These are phyloP conservation scores for Auricularia sp. DNA, from an alignment of 768 basidiomycete genomes.

Conservation along the genomic window DNA sequence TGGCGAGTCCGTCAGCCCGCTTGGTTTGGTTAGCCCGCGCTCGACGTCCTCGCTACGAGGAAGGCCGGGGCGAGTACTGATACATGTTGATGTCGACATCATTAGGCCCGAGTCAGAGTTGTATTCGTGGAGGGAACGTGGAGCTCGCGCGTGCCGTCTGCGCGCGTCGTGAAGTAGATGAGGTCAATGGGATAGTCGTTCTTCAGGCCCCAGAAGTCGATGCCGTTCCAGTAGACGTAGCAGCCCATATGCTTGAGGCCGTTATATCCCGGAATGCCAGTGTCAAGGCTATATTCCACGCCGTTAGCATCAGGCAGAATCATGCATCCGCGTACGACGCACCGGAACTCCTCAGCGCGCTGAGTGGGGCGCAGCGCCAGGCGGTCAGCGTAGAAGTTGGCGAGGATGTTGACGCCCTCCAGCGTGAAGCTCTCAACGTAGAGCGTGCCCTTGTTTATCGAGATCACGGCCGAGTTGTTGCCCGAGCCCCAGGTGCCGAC, in stretches of 20 bases:
- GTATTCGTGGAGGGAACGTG: slow-evolving; percentile 10
- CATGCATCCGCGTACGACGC: slow-evolving; percentile 1
- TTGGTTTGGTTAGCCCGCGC: no score
- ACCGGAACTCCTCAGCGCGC: slow-evolving; percentile 24
- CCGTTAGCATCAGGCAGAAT: no score
- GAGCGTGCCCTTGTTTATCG: slow-evolving; percentile 15
- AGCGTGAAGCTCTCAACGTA: slow-evolving; percentile 10
- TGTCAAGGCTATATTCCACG: slow-evolving; percentile 15
- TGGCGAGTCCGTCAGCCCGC: no score
- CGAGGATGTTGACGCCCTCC: slow-evolving; percentile 15
- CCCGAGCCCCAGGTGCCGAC: slow-evolving; percentile 16
- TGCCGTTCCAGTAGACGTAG: slow-evolving; percentile 19
- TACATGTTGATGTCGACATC: no score
- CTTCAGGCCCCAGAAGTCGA: slow-evolving; percentile 19
- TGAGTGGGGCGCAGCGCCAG: slow-evolving; percentile 18
- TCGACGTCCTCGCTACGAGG: no score
- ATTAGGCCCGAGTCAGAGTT: slow-evolving; percentile 6
- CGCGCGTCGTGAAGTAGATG: slow-evolving; percentile 14
- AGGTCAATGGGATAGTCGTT: slow-evolving; percentile 20
- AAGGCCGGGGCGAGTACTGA: no score
- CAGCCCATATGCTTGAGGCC: slow-evolving; percentile 22
- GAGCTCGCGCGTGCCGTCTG: slow-evolving; percentile 1
- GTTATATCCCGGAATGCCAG: slow-evolving; percentile 20
- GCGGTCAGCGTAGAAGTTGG: slow-evolving; percentile 12
- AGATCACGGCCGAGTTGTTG: slow-evolving; percentile 10